These are phyloP conservation scores for Austroboletus niveus DNA, from an alignment of 1,284 basidiomycete genomes.

Conservation along the genomic window DNA sequence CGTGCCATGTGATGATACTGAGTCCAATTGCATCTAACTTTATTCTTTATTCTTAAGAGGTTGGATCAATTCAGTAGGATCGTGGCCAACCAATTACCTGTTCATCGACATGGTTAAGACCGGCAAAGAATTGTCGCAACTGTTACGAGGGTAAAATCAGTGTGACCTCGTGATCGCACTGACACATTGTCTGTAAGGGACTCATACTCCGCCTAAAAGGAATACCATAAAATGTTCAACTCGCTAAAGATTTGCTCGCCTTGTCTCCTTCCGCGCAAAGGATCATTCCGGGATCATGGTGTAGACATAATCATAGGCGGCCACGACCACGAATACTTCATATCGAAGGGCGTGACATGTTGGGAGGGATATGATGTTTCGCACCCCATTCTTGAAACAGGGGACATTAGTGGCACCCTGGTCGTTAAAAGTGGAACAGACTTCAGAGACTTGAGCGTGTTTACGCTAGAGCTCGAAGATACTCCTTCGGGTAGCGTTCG, in stretches of 20 bases:
- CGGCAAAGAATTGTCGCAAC: slow-evolving; percentile 52
- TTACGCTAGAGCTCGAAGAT: slow-evolving; percentile 64
- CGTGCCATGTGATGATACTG: slow-evolving; percentile 14
- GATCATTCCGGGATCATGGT: slow-evolving; percentile 57
- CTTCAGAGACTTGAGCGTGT: slow-evolving; percentile 83
- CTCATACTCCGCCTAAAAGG: background rate
- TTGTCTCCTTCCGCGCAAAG: slow-evolving; percentile 56
- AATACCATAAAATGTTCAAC: slow-evolving; percentile 48
- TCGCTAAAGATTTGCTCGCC: slow-evolving; percentile 63
- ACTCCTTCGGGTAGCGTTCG: slow-evolving; percentile 65
- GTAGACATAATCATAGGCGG: slow-evolving; percentile 86
- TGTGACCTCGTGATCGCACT: slow-evolving; percentile 70
- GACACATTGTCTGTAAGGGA: slow-evolving; percentile 56
- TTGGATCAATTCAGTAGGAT: slow-evolving; percentile 71
- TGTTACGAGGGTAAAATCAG: slow-evolving; percentile 53
- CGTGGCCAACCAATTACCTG: slow-evolving; percentile 64
- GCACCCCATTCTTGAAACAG: slow-evolving; percentile 62
- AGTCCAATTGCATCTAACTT: background rate
- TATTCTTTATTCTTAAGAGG: slow-evolving; percentile 34
- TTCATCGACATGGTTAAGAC: slow-evolving; percentile 57
- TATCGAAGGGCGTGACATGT: slow-evolving; percentile 69
- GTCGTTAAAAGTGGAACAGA: slow-evolving; percentile 89
- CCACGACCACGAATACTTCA: slow-evolving; percentile 88
- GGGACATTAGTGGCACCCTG: slow-evolving; percentile 70
- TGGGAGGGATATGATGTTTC: slow-evolving; percentile 74